Evolutionary conservation across 1,284 basidiomycete genomes (phyloP).

Genomic region (Fomes fomentarius): DNA sequence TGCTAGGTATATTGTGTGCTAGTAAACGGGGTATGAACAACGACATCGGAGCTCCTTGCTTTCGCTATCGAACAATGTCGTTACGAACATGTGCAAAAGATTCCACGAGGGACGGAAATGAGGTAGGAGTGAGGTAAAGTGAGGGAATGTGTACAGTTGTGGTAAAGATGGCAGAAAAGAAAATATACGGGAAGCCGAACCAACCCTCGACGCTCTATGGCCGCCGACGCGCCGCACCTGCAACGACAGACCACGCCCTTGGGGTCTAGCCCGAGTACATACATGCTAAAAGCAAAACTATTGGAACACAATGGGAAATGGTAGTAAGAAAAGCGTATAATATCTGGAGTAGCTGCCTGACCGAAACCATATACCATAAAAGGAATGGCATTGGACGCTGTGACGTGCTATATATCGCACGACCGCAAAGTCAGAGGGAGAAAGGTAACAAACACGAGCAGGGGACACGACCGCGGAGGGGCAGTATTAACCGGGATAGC

Average conservation of each 20-base stretch:
- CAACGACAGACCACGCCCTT: not conserved
- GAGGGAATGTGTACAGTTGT: not conserved
- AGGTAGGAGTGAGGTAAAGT: not conserved
- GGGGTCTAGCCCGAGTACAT: not conserved
- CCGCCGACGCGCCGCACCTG: not conserved
- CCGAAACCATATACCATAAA: not conserved
- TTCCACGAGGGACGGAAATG: not conserved
- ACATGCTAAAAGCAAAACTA: not conserved
- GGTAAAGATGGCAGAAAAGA: not conserved
- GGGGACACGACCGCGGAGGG: not conserved
- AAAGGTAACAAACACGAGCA: constrained; percentile 1
- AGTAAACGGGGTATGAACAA: constrained; percentile 3
- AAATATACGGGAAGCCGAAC: not conserved
- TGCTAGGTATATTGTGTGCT: constrained; percentile 3
- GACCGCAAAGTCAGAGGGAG: not conserved
- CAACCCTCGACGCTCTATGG: not conserved
- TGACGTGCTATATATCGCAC: constrained; percentile 7
- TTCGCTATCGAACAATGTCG: constrained; percentile 3
- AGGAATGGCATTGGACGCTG: constrained; percentile 9
- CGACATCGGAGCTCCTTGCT: not conserved
- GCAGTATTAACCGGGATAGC: constrained; percentile 13
- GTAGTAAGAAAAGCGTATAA: not conserved
- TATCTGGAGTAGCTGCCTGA: not conserved
- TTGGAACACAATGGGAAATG: not conserved
- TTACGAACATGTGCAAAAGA: not conserved